Evolutionary conservation across 2,329 filamentous ascomycete genomes (phyloP).

Genomic region (Bipolaris oryzae): DNA sequence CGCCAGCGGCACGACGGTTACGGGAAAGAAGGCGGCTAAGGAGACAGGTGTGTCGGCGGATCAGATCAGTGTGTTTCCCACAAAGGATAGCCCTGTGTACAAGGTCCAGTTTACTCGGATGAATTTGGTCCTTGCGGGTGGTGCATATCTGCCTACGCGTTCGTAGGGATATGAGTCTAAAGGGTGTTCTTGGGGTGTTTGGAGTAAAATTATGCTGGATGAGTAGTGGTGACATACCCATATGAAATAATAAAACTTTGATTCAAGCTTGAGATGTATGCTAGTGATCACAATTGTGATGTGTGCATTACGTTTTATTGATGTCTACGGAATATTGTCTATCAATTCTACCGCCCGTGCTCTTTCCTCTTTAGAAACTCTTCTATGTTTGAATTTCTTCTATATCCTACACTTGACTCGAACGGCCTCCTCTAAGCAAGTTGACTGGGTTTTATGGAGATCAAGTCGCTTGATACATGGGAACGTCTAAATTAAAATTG

Average conservation of each 20-base stretch:
- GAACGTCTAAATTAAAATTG: background rate
- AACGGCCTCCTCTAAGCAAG: no score
- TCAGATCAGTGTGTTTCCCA: conserved; percentile 92
- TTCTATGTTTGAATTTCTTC: background rate
- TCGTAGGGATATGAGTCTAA: background rate
- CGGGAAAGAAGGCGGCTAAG: conserved; percentile 75
- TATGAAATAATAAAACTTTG: background rate
- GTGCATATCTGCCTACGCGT: conserved; percentile 64
- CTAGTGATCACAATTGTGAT: background rate
- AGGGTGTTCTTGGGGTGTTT: background rate
- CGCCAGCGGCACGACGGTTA: conserved; percentile 50
- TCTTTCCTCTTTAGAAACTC: background rate
- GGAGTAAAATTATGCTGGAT: conserved; percentile 1
- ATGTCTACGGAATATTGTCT: background rate
- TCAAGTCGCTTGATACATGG: background rate
- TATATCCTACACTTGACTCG: background rate
- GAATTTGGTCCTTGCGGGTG: conserved; percentile 89
- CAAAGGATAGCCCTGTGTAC: conserved; percentile 94
- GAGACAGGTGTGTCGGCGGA: conserved; percentile 90
- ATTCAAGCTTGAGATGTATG: background rate
- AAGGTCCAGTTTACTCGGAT: conserved; percentile 93
- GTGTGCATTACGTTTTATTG: background rate
- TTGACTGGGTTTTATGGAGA: background rate
- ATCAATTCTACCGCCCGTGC: background rate
- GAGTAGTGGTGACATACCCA: conserved; percentile 10